These are phyloP conservation scores for Saturnispora zaruensis DNA, from an alignment of 805 yeast species.

Conservation along the genomic window DNA sequence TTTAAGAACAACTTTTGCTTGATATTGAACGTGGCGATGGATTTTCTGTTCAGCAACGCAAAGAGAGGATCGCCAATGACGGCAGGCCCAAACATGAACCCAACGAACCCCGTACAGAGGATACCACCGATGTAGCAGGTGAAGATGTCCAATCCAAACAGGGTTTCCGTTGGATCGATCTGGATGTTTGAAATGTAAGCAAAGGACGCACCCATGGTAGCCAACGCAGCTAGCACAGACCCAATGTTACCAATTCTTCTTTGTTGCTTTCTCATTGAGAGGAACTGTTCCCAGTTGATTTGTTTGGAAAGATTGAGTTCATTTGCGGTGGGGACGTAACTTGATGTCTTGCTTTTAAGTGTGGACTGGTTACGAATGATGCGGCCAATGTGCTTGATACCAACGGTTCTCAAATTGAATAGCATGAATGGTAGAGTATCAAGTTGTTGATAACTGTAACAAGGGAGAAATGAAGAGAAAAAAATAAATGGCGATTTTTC, in stretches of 20 bases:
- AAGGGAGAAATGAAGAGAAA: background rate
- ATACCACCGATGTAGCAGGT: conserved; percentile 71
- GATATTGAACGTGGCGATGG: conserved; percentile 38
- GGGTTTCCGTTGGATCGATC: conserved; percentile 81
- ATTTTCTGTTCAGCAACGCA: conserved; percentile 40
- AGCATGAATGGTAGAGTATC: background rate
- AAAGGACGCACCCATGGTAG: conserved; percentile 64
- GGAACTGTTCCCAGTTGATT: conserved; percentile 74
- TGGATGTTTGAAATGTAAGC: conserved; percentile 70
- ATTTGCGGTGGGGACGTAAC: conserved; percentile 15
- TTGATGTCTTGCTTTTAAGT: background rate
- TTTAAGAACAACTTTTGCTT: conserved; percentile 71
- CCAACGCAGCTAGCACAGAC: conserved; percentile 57
- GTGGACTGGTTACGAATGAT: conserved; percentile 1
- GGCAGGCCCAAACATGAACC: conserved; percentile 76
- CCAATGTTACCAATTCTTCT: conserved; percentile 60
- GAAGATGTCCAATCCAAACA: conserved; percentile 86
- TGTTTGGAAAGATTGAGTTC: conserved; percentile 20
- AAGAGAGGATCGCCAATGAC: conserved; percentile 64
- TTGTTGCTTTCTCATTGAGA: conserved; percentile 65
- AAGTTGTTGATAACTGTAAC: background rate
- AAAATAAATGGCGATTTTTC: background rate
- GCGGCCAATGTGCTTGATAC: conserved; percentile 1
- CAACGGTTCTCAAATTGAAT: background rate
- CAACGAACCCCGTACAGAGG: conserved; percentile 62